These are phyloP conservation scores for Urtica urens DNA, from an alignment of 306 rosid genomes.

Conservation along the genomic window DNA sequence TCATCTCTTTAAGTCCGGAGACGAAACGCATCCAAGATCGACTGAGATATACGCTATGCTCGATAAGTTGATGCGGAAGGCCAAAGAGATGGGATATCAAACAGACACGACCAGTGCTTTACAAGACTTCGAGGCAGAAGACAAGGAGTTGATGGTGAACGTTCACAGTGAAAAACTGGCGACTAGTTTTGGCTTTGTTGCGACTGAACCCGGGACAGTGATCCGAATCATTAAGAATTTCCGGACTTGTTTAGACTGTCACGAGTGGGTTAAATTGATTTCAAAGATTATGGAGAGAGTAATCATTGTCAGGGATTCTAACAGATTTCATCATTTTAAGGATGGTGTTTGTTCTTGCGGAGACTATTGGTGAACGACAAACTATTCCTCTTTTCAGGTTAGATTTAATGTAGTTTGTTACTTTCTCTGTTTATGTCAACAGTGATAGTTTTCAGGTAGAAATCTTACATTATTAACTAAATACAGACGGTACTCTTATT, in stretches of 20 bases:
- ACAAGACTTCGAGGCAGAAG: slow-evolving; percentile 97
- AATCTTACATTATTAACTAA: no score
- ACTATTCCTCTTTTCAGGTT: slow-evolving; percentile 11
- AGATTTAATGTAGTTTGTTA: no score
- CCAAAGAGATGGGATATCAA: slow-evolving; percentile 75
- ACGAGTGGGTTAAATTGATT: slow-evolving; percentile 74
- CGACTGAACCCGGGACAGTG: slow-evolving; percentile 67
- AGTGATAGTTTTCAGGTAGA: not conserved
- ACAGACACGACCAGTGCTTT: slow-evolving; percentile 62
- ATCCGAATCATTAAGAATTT: slow-evolving; percentile 90
- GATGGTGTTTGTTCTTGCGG: slow-evolving; percentile 81
- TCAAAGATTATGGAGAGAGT: slow-evolving; percentile 77
- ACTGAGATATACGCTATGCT: slow-evolving; percentile 65
- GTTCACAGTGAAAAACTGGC: slow-evolving; percentile 91
- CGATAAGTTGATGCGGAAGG: slow-evolving; percentile 66
- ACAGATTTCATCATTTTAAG: slow-evolving; percentile 85
- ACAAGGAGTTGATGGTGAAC: slow-evolving; percentile 77
- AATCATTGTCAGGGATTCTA: slow-evolving; percentile 93
- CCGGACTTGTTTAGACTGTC: slow-evolving; percentile 93
- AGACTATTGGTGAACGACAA: slow-evolving; percentile 73
- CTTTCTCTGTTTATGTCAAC: slow-evolving; percentile 16
- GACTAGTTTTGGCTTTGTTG: slow-evolving; percentile 79
- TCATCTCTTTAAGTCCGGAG: slow-evolving; percentile 69
- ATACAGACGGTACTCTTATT: no score
- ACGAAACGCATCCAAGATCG: slow-evolving; percentile 64